These are phyloP conservation scores for Sporisorium sorghi DNA, from an alignment of 1,284 basidiomycete genomes.

Conservation along the genomic window DNA sequence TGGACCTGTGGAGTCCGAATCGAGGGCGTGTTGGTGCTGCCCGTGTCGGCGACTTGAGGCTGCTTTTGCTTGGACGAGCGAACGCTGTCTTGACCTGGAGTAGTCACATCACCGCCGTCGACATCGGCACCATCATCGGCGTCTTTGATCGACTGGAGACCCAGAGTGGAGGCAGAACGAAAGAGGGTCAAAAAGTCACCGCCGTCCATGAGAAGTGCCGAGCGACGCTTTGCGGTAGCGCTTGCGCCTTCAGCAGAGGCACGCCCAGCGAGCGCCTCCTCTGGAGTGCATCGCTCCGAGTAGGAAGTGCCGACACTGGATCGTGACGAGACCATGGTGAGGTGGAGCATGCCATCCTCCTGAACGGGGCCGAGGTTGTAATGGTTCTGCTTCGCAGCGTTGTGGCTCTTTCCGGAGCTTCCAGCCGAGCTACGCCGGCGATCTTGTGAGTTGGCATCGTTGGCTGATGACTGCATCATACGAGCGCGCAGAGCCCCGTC, in stretches of 20 bases:
- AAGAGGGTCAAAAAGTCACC: slow-evolving; percentile 38
- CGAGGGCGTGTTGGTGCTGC: slow-evolving; percentile 30
- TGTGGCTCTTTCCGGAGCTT: slow-evolving; percentile 23
- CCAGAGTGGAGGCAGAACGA: slow-evolving; percentile 22
- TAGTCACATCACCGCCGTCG: slow-evolving; percentile 16
- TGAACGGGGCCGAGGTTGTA: slow-evolving; percentile 50
- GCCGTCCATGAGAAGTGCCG: slow-evolving; percentile 22
- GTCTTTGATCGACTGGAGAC: slow-evolving; percentile 28
- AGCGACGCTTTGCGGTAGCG: slow-evolving; percentile 13
- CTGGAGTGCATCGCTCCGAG: slow-evolving; percentile 25
- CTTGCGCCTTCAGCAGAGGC: slow-evolving; percentile 21
- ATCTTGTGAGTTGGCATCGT: background rate
- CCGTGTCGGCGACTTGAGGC: slow-evolving; percentile 22
- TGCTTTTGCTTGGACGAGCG: slow-evolving; percentile 8
- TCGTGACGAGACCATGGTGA: slow-evolving; percentile 33
- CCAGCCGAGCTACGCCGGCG: slow-evolving; percentile 43
- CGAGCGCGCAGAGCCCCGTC: slow-evolving; percentile 22
- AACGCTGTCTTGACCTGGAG: slow-evolving; percentile 19
- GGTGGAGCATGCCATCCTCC: slow-evolving; percentile 41
- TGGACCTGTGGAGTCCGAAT: slow-evolving; percentile 33
- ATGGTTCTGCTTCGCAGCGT: slow-evolving; percentile 6
- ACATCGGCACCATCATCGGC: background rate
- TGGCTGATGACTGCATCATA: slow-evolving; percentile 17
- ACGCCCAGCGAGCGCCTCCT: slow-evolving; percentile 17
- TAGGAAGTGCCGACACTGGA: slow-evolving; percentile 37